Base-by-base conservation (phyloP, 2,329 filamentous ascomycete species). In the Xylaria sp. region DNA sequence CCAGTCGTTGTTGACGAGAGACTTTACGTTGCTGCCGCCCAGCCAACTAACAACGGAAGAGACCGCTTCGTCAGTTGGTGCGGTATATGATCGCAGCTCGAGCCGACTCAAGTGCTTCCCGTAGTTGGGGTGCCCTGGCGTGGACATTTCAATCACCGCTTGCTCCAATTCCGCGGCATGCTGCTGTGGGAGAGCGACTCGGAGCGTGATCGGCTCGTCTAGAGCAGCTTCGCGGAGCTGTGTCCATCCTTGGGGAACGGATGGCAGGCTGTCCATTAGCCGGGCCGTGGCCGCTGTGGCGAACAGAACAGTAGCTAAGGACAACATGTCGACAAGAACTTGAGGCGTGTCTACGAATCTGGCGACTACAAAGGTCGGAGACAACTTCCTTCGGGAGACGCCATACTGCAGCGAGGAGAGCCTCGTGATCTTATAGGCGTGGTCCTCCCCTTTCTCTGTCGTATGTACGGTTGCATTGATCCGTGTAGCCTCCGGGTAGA, bases 11-110 rank as follows among this genome's bases (percentile, higher is more conserved):
- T 84, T 70, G 38, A 82, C 76, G 22, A 73, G 70, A 5, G 80
- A 72, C 10, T 72, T 72, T 31, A 83, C 71, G 29, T 81, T 81
- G 25, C 77, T 78, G 2, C 76, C 73, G 5, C 74, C 70, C 5
- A 87, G 78, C 85, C 85, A 87, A 51, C 73, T 65, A 9, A 79
- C 76, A 15, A 86, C 79, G 0, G 80, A 74, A 5, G 78, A 73
- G 1, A 80, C 74, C 0, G 83, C 79, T 2, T 77, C 73, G 9
- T 74, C 71, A 15, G 74, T 78, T 0, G 85, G 85, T 5, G 78
- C 78, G 27, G 87, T 79, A 68, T 87, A 80, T 10, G 79, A 77
- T 61, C 83, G 81, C 61, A 86, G 82, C 67, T 85, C 81, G 10
- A 83, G 78, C 7, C 82, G 80, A 17, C 79, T 76, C 69, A 86